Base-by-base conservation (phyloP, 2,329 filamentous ascomycete genomes). In the Chrysoporthe cubensis region DNA sequence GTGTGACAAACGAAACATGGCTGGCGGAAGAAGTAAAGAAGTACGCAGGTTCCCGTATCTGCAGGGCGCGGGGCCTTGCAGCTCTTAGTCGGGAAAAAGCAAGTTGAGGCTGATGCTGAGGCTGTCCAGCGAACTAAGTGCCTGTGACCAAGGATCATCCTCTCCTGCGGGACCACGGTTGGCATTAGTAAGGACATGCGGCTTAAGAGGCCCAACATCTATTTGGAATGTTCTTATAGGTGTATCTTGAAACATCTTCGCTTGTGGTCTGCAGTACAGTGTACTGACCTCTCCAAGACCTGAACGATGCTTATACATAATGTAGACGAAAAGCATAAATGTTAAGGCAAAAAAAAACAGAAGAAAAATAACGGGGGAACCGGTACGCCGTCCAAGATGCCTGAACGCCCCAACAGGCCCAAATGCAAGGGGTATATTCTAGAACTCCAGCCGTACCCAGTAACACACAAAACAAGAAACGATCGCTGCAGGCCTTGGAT, bases 1-100 rank as follows among this genome's bases (percentile, higher is more conserved):
- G 46, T 61, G 42, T 59, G 60, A 63, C 26, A 37, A 32, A 18
- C 26, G 32, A 43, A 42, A 14, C 16, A 42, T 4, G 9, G 13
- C 26, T n/a, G 32, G 43, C 26, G 43, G 42, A 11, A 7, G 14
- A 37, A 43, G 16, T 37, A 13, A 18, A 57, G 16, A 50, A 57
- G 37, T 50, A 32, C 13, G 54, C 64, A 62, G 52, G 21, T 62
- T 60, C 62, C 60, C 54, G 54, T 63, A 64, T 63, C 56, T 66
- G 54, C 58, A 56, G 54, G 52, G 52, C 40, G 60, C 16, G 34
- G n/a, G 57, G 57, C 57, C 56, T 42, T 26, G 57, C n/a, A 40
- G 16, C 13, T 44, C 40, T 59, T 43, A 43, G 21, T 59, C n/a
- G n/a, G n/a, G n/a, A 18, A 42, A 11, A 14, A 43, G 57, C 57